Percentiles rank a stretch among this genome's conserved stretches.
Conservation (phyloP, 164 flowering plant species). For the Hamamelis virginiana region DNA sequence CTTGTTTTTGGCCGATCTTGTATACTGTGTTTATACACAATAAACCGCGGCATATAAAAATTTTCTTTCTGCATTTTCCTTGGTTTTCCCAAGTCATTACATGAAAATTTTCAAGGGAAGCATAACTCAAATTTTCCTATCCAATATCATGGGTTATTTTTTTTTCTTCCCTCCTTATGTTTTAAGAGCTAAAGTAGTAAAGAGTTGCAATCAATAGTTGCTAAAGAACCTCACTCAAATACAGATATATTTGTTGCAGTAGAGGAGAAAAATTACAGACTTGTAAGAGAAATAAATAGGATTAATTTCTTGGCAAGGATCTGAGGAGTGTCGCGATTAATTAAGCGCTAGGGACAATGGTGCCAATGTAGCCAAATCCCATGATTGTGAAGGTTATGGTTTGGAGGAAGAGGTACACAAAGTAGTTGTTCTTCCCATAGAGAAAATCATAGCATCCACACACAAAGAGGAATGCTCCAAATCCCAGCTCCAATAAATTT, state of each 20-base stretch:
- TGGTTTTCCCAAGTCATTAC: not conserved
- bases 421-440: constrained; percentile 76
- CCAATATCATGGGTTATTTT: constrained; percentile 24
- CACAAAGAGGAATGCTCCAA: constrained; percentile 68
- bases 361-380: constrained; percentile 82
- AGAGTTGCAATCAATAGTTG: constrained; percentile 19
- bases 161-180: constrained; percentile 11
- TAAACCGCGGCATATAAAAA: not conserved
- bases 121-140: constrained; percentile 6
- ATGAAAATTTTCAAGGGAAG: not conserved
- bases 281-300: constrained; percentile 14
- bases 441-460: constrained; percentile 73
- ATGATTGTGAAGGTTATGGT: constrained; percentile 57
- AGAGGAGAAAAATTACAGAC: constrained; percentile 16
- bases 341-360: constrained; percentile 56
- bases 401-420: constrained; percentile 75
- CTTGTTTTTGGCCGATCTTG: constrained; percentile 1
- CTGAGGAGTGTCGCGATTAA: not conserved
- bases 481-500: constrained; percentile 62
- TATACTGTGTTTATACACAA: constrained; percentile 6
- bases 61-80: not conserved
- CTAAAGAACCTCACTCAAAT: constrained; percentile 9
- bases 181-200: constrained; percentile 15
- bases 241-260: constrained; percentile 7
- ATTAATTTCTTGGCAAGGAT: not conserved